Evolutionary conservation across 2,329 filamentous ascomycete species (phyloP), one percentile per base, ranked within the genome.

Genomic region (Diaporthe citrichinensis): DNA sequence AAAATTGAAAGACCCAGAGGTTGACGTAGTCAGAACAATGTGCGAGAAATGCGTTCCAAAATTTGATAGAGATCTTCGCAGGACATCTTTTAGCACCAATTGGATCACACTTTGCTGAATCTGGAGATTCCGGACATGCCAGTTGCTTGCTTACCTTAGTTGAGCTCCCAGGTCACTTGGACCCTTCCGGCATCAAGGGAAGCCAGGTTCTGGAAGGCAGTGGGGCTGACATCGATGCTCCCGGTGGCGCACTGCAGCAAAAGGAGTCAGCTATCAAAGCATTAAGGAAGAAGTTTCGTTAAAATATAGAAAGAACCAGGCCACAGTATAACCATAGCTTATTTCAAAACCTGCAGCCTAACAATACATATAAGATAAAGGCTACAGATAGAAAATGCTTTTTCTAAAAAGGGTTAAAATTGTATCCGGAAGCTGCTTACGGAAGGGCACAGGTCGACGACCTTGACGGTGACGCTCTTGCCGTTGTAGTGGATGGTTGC

Each of bases 401-500:
- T n/a, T n/a, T n/a, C n/a, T n/a, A n/a, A n/a, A n/a, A n/a, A n/a
- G n/a, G n/a, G n/a, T n/a, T n/a, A n/a, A n/a, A n/a, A n/a, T n/a
- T n/a, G n/a, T n/a, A n/a, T n/a, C n/a, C n/a, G n/a, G n/a, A n/a
- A n/a, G n/a, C n/a, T n/a, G n/a, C n/a, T n/a, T n/a, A n/a, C n/a
- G 1, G 7, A 9, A 4, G 31, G 31, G n/a, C 65, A 68, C 46
- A 53, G 14, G 34, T 68, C 65, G 14, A 39, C 46, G 31, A 68
- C 34, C 14, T 1, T 39, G 49, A 34, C 65, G 2, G 65, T 49
- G 46, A 14, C 7, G 65, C 3, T 68, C 31, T 41, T 53, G 46
- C 65, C 65, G 23, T 53, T 28, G 46, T 53, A 53, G 23, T 51
- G 49, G 65, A 68, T 53, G 65, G 65, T 68, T 0, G 46, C 46